A percentile compares a stretch with the other conserved stretches of the same genome.
These are phyloP conservation scores for Sedum album DNA, from an alignment of 164 flowering plant genomes.

Conservation along the genomic window DNA sequence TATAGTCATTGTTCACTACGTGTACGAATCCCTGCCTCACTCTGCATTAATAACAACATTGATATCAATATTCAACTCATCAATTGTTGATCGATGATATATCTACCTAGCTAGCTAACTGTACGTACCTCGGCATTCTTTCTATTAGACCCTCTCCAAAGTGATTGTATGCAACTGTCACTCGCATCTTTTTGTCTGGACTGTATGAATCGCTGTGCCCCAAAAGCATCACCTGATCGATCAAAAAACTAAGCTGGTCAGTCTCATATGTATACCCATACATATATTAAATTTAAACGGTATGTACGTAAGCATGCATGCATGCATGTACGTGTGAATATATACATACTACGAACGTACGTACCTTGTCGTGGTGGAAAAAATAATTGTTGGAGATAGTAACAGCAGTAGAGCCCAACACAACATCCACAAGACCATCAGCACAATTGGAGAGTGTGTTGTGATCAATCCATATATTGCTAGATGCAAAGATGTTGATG, in stretches of 20 bases:
- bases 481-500: constrained; percentile 73
- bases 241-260: no score
- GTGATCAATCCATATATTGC: constrained; percentile 96
- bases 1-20: constrained; percentile 92
- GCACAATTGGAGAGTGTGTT: constrained; percentile 80
- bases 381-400: constrained; percentile 85
- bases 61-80: neutral
- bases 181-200: constrained; percentile 92
- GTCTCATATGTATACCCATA: no score
- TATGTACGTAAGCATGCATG: neutral
- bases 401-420: constrained; percentile 93
- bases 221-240: constrained; percentile 72
- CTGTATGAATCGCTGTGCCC: constrained; percentile 86
- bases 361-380: constrained; percentile 90
- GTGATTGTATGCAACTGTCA: constrained; percentile 93
- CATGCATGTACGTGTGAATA: no score
- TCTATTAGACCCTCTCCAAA: constrained; percentile 92
- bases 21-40: constrained; percentile 89
- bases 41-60: constrained; percentile 21
- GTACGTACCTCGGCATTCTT: constrained; percentile 99
- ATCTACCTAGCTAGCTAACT: neutral
- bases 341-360: no score
- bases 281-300: no score
- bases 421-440: constrained; percentile 91
- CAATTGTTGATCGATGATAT: neutral